Base-by-base conservation (phyloP, 108 stramenopile species). In the Cylindrotheca closterium region DNA sequence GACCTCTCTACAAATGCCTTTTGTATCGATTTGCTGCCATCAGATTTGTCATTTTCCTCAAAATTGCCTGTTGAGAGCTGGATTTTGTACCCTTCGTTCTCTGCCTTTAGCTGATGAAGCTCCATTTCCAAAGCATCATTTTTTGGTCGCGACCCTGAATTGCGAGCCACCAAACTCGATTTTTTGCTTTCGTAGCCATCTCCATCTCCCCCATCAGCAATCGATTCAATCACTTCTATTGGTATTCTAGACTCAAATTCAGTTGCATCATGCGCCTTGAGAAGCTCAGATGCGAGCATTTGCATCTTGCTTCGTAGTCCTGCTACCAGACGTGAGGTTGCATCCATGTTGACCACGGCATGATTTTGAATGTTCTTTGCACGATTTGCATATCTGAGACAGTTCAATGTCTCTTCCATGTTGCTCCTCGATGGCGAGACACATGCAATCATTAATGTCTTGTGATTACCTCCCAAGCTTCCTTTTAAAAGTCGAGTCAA, bases 291-390 rank as follows among this genome's bases (percentile, higher is more conserved):
- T 23, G 85, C 84, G 52, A 87, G 75, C 25, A 65, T 57, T 29
- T 78, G 63, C 15, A 87, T 70, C 52, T 82, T 75, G 4, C 54
- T 62, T 15, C 70, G 34, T 26, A 91, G 47, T 45, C 65, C 77
- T 21, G 65, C 62, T 15, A 91, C 63, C 18, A 86, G 33, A 15
- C 67, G 71, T 3, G 85, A 75, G n/a, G 79, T 81, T 8, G 83
- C 80, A 71, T 84, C 87, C 23, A 77, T 57, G 59, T 85, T 89
- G 46, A 86, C 83, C 24, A 83, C 75, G 33, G 86, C 87, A 49
- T 75, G 73, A 72, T 89, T 98, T 79, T 98, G 96, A 75, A 99
- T 99, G 67, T 96, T 95, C 65, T 96, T 97, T 30, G 98, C 98
- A 2, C 98, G 79, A 60, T 97, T 96, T 17, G 98, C 96, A 71